A percentile compares a stretch with the other conserved stretches of the same genome.
Conservation (phyloP, 257 asterid genomes). For the Ocimum tenuiflorum region DNA sequence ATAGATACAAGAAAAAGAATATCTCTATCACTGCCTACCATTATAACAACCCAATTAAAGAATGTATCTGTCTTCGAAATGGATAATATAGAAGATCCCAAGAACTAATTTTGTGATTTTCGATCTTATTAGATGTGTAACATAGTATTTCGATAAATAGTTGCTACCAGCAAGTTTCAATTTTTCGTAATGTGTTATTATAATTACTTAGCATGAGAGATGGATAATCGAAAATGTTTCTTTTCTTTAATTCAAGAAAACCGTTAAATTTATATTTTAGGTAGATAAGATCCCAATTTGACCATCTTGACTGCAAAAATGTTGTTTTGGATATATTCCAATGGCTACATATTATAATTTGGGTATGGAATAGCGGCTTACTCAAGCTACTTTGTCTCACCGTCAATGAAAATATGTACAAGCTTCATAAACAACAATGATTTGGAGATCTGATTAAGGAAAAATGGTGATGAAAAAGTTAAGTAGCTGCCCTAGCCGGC, state of each 20-base stretch:
- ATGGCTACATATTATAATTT: not conserved
- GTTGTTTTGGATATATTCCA: constrained; percentile 4
- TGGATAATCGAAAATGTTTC: not conserved
- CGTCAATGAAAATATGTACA: not conserved
- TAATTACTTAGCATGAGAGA: not conserved
- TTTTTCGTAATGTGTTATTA: not conserved
- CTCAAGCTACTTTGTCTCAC: constrained; percentile 20
- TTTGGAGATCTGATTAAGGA: constrained; percentile 6
- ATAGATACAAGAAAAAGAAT: constrained; percentile 16
- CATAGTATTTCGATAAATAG: not conserved
- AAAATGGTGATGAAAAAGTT: constrained; percentile 33
- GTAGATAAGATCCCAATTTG: not conserved
- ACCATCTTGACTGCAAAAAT: not conserved
- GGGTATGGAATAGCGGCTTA: constrained; percentile 2
- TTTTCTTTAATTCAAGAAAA: not conserved
- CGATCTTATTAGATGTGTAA: not conserved
- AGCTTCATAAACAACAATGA: not conserved
- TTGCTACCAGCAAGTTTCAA: no score
- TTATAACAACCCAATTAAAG: not conserved
- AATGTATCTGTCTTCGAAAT: not conserved
- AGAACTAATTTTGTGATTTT: not conserved
- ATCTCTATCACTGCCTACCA: constrained; percentile 7
- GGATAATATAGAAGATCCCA: not conserved
- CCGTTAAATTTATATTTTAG: not conserved
- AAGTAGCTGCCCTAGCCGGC: constrained; percentile 65